Conservation (phyloP, 1,284 basidiomycete genomes). For the Tausonia pullulans region DNA sequence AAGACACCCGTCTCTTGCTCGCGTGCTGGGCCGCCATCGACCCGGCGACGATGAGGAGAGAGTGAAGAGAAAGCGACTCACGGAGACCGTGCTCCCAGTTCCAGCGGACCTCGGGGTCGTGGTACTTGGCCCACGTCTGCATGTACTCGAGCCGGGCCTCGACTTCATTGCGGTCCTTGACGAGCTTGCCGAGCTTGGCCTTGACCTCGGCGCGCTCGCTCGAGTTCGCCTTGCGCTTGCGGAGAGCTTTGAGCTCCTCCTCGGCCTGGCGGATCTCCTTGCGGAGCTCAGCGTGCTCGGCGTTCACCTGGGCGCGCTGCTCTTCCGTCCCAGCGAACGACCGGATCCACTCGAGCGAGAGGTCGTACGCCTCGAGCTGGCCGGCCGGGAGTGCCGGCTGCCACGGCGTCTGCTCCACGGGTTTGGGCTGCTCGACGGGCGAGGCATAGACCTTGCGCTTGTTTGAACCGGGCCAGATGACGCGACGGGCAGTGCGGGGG, state of each 20-base stretch:
- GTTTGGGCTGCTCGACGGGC: too few species aligned
- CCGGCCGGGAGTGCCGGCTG: constrained; percentile 51
- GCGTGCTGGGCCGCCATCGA: background rate
- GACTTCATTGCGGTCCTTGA: constrained; percentile 24
- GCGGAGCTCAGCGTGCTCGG: background rate
- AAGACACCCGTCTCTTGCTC: background rate
- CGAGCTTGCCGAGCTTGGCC: constrained; percentile 27
- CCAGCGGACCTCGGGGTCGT: constrained; percentile 67
- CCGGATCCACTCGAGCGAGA: constrained; percentile 56
- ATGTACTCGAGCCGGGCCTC: constrained; percentile 38
- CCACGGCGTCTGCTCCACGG: too few species aligned
- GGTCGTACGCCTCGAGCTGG: constrained; percentile 67
- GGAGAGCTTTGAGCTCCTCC: constrained; percentile 22
- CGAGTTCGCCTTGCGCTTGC: background rate
- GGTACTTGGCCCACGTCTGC: constrained; percentile 48
- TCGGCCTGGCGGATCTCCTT: constrained; percentile 35
- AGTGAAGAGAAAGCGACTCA: constrained; percentile 32
- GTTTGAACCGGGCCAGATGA: too few species aligned
- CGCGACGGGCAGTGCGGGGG: too few species aligned
- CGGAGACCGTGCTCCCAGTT: constrained; percentile 62
- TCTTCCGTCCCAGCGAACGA: constrained; percentile 29
- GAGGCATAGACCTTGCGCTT: too few species aligned
- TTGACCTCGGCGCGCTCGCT: background rate
- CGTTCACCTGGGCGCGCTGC: constrained; percentile 26
- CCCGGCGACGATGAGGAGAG: background rate